A percentile compares a stretch with the other conserved stretches of the same genome.
Evolutionary conservation across 2,329 filamentous ascomycete genomes (phyloP).

Genomic region (Stagonosporopsis cucurbitacearum): DNA sequence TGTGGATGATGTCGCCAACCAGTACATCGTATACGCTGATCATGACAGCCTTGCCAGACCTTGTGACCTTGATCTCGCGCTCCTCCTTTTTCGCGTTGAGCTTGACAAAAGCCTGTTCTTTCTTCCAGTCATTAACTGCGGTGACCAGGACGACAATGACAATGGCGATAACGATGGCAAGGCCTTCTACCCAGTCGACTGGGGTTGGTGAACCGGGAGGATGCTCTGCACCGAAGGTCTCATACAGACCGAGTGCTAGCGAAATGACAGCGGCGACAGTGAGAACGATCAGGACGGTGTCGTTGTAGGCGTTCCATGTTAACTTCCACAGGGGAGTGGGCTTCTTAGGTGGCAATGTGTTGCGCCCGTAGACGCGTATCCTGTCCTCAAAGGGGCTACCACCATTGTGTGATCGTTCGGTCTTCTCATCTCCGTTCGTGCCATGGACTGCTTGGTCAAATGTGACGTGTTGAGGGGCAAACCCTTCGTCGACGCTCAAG

Average conservation of each 20-base stretch:
- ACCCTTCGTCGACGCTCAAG: conserved; percentile 59
- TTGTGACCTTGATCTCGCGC: conserved; percentile 54
- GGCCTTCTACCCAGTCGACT: conserved; percentile 50
- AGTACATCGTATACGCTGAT: conserved; percentile 66
- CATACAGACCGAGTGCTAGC: conserved; percentile 72
- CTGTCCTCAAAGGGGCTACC: conserved; percentile 59
- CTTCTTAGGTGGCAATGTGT: conserved; percentile 69
- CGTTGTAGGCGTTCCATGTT: conserved; percentile 74
- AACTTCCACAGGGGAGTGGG: conserved; percentile 65
- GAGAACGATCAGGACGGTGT: conserved; percentile 74
- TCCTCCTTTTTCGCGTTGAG: conserved; percentile 48
- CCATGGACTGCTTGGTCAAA: conserved; percentile 58
- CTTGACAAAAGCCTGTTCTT: conserved; percentile 44
- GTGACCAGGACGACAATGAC: conserved; percentile 48
- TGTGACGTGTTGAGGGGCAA: conserved; percentile 54
- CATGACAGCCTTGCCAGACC: conserved; percentile 69
- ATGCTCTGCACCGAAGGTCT: conserved; percentile 61
- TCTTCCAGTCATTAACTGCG: conserved; percentile 48
- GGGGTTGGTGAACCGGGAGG: conserved; percentile 50
- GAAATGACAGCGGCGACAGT: conserved; percentile 73
- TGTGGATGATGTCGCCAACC: conserved; percentile 72
- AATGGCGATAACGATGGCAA: conserved; percentile 48
- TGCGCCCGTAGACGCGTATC: conserved; percentile 66
- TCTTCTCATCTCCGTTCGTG: conserved; percentile 32
- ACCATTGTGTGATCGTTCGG: conserved; percentile 23